These are phyloP conservation scores for Waitea zeae DNA, from an alignment of 1,284 basidiomycete genomes.

Conservation along the genomic window DNA sequence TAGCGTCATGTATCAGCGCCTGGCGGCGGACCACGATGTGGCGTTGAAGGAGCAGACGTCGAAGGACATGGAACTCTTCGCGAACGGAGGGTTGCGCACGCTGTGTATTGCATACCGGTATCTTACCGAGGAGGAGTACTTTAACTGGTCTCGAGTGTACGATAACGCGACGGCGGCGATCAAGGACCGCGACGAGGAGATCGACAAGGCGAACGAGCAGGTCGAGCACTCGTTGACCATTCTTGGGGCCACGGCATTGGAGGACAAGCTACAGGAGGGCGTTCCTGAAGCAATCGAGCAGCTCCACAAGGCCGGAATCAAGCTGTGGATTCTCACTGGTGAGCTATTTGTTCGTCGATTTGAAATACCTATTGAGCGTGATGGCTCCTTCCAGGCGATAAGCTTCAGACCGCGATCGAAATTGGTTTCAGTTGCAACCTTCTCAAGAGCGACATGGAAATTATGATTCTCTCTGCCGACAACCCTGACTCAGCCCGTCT, in stretches of 20 bases:
- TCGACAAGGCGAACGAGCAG: slow-evolving; percentile 74
- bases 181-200: slow-evolving; percentile 74
- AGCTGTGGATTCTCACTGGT: slow-evolving; percentile 88
- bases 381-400: no score
- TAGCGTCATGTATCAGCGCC: slow-evolving; percentile 81
- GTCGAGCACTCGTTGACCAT: slow-evolving; percentile 76
- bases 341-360: no score
- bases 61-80: slow-evolving; percentile 84
- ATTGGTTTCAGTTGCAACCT: slow-evolving; percentile 78
- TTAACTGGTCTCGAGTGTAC: slow-evolving; percentile 66
- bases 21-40: slow-evolving; percentile 59
- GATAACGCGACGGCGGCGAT: slow-evolving; percentile 67
- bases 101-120: slow-evolving; percentile 80
- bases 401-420: slow-evolving; percentile 1
- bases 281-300: slow-evolving; percentile 93
- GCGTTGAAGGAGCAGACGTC: slow-evolving; percentile 62
- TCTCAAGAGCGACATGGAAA: slow-evolving; percentile 81
- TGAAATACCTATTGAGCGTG: slow-evolving; percentile 30
- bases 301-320: slow-evolving; percentile 88
- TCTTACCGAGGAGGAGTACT: slow-evolving; percentile 71
- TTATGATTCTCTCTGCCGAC: slow-evolving; percentile 93
- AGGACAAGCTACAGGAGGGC: slow-evolving; percentile 94
- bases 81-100: slow-evolving; percentile 84
- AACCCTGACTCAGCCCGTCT: slow-evolving; percentile 56
- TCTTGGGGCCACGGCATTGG: slow-evolving; percentile 87